A percentile compares a stretch with the other conserved stretches of the same genome.
These are phyloP conservation scores for Coniferiporia weirii DNA, from an alignment of 1,284 basidiomycete genomes.

Conservation along the genomic window DNA sequence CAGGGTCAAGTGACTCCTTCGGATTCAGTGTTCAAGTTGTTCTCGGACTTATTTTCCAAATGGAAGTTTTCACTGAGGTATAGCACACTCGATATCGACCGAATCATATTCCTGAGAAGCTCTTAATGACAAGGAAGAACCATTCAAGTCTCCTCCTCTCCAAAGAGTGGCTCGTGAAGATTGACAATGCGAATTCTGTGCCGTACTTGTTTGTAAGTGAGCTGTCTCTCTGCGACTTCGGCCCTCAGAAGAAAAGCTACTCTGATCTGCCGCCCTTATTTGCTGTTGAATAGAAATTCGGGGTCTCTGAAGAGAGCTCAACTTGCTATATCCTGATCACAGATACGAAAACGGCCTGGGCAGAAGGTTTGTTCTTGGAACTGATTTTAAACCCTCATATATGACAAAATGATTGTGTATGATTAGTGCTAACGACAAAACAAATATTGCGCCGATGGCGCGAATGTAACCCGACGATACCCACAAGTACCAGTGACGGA, in stretches of 20 bases:
- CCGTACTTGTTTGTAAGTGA: constrained; percentile 66
- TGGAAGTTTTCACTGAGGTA: constrained; percentile 61
- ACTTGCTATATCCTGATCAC: constrained; percentile 60
- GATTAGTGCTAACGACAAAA: constrained; percentile 50
- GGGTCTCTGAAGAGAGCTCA: constrained; percentile 41
- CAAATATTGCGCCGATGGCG: constrained; percentile 66
- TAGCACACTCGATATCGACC: background rate
- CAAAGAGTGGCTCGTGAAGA: constrained; percentile 70
- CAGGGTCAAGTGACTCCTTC: background rate
- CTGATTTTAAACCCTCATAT: background rate
- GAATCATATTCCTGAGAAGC: background rate
- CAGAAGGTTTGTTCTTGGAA: constrained; percentile 48
- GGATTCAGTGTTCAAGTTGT: background rate
- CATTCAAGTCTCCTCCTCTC: constrained; percentile 48
- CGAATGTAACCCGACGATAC: constrained; percentile 38
- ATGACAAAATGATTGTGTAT: background rate
- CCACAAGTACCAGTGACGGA: constrained; percentile 35
- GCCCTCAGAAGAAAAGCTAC: background rate
- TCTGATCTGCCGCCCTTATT: background rate
- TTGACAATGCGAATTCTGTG: constrained; percentile 49
- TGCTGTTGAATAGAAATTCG: constrained; percentile 14
- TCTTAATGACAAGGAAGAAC: constrained; percentile 36
- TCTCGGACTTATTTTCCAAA: constrained; percentile 17
- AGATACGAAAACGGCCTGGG: constrained; percentile 69
- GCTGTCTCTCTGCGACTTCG: constrained; percentile 34